Evolutionary conservation across 1,284 basidiomycete species (phyloP), one percentile per base, ranked within the genome.

Genomic region (Pseudozyma sp.): DNA sequence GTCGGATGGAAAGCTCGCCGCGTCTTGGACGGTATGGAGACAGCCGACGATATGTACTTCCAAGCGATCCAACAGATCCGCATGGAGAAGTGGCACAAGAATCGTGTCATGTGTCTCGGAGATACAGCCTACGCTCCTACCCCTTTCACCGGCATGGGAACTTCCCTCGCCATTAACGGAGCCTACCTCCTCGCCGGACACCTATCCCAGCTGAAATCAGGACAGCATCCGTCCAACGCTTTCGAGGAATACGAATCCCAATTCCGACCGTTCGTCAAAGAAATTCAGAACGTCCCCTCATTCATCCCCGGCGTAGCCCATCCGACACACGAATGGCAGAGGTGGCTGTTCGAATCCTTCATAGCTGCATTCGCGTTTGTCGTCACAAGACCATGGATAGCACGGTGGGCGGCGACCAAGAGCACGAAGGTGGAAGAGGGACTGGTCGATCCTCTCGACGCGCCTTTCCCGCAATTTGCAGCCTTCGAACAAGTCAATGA

Each of bases 51-150:
- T 35, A 55, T 78, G n/a, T 74, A 78, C 64, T 61, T 80, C 16
- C 64, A 72, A 30, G 60, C 59, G 1, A 45, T 77, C 33, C 51
- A 56, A 24, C 78, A 80, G 46, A 68, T 79, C 34, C 65, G 68
- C n/a, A 63, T 73, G 39, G 9, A 31, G 7, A 60, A 45, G 35
- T 80, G 78, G 78, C 50, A 48, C 43, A 57, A 47, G 3, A 59
- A 63, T 16, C 54, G 78, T 11, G 61, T 75, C 29, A 68, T 79
- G 24, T 70, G 70, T 29, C 11, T 78, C 1, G 78, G 78, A 11
- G 78, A 80, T 37, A 51, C 74, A 6, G 78, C 74, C 0, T 75
- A 75, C 50, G 62, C 63, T 3, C 77, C 78, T 6, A 77, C 77
- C 5, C 77, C 77, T 0, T 55, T 78, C 31, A 68, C 68, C 7